Conservation (phyloP, 192 early-diverging fungal genomes). For the Lunasporangiospora selenospora region DNA sequence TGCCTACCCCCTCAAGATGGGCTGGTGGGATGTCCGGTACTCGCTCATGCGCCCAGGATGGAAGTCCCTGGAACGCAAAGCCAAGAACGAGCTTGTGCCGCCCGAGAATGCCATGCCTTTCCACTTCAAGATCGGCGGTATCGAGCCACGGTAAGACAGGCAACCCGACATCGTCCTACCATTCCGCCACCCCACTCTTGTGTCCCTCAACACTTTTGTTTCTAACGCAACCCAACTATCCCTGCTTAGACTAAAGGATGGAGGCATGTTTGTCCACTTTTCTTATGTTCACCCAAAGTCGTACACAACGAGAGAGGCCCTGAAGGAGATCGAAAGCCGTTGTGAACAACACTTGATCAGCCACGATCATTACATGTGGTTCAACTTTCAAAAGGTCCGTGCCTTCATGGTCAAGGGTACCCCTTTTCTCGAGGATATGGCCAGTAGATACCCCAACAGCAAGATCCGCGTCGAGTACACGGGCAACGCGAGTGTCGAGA, state of each 20-base stretch:
- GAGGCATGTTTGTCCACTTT: conserved; percentile 63
- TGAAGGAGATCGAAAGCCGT: conserved; percentile 51
- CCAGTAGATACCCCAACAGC: conserved; percentile 56
- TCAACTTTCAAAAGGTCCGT: conserved; percentile 67
- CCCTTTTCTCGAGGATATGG: conserved; percentile 79
- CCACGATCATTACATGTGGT: conserved; percentile 64
- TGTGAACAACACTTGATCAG: conserved; percentile 64
- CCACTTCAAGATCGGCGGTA: conserved; percentile 52
- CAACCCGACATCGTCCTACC: neutral
- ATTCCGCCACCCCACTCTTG: neutral
- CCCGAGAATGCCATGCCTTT: conserved; percentile 56
- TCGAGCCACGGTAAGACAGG: conserved; percentile 57
- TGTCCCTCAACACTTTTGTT: neutral
- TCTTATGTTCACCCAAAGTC: conserved; percentile 45
- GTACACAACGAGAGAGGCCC: conserved; percentile 39
- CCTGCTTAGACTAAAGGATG: conserved; percentile 50
- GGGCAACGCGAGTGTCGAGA: conserved; percentile 24
- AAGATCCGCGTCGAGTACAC: conserved; percentile 30
- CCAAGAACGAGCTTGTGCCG: conserved; percentile 49
- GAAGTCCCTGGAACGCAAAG: conserved; percentile 41
- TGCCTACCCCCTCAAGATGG: conserved; percentile 45
- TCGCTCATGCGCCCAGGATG: conserved; percentile 32
- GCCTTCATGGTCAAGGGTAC: conserved; percentile 73
- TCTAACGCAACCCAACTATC: too few relatives aligned
- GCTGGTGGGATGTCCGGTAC: conserved; percentile 47